Conservation (phyloP, 2,329 filamentous ascomycete genomes). For the Scedosporium minutisporum region DNA sequence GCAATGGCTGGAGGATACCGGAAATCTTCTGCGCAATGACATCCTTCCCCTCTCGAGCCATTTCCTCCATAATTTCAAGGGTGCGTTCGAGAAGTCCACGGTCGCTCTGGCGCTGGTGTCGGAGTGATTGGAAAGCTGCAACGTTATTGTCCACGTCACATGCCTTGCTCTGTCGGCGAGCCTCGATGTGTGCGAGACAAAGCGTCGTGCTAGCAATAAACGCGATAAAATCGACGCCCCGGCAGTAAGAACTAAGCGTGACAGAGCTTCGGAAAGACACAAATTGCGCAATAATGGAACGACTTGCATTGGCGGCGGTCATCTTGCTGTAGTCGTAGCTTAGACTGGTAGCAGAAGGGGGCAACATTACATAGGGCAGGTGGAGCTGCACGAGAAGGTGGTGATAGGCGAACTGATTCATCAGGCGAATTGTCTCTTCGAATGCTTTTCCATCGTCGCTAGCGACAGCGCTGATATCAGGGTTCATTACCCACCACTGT, state of each 20-base stretch:
- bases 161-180: constrained; percentile 12
- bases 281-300: constrained; percentile 27
- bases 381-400: constrained; percentile 28
- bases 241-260: constrained; percentile 19
- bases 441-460: constrained; percentile 13
- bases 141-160: background rate
- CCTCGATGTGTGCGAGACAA: constrained; percentile 25
- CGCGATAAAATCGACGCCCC: constrained; percentile 26
- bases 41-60: constrained; percentile 18
- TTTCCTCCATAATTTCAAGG: constrained; percentile 22
- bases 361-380: constrained; percentile 26
- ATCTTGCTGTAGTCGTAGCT: constrained; percentile 22
- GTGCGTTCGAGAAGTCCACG: constrained; percentile 27
- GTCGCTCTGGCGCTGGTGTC: constrained; percentile 28
- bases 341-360: constrained; percentile 8
- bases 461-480: constrained; percentile 12
- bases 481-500: constrained; percentile 25
- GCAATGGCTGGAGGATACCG: constrained; percentile 20
- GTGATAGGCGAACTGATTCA: constrained; percentile 27
- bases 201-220: constrained; percentile 27
- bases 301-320: constrained; percentile 26
- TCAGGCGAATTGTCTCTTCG: constrained; percentile 20
- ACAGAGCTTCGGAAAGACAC: constrained; percentile 22
- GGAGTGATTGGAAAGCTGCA: constrained; percentile 17
- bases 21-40: constrained; percentile 19